Evolutionary conservation across 164 flowering plant genomes (phyloP), one percentile per base, ranked within the genome.

Genomic region (grape (Vitis vinifera)): DNA sequence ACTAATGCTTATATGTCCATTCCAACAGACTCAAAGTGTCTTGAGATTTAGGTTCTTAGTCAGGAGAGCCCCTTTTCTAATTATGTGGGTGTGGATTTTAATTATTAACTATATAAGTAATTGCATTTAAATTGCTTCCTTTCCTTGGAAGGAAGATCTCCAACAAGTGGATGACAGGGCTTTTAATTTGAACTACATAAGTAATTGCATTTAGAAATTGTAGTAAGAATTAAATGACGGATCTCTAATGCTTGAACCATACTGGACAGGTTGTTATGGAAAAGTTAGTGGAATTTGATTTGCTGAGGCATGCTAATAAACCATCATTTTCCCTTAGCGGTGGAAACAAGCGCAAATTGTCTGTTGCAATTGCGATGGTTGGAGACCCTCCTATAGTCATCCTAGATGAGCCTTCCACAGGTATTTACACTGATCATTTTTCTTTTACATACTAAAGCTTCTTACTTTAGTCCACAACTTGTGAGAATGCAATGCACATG

Each of bases 361-460:
- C 99, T 68, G 99, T 95, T 68, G 98, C 99, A 64, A 86, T 95
- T 85, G 99, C 99, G 66, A 95, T 93, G 99, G 86, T 93, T 80
- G 99, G 94, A 67, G 91, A 95, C 80, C 99, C 99, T 76, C 96
- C 99, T 15, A 88, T 95, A 57, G 98, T 95, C 70, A 89, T 95
- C 78, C 96, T 95, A 69, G 99, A 95, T 79, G 99, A 95, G 81
- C 99, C 99, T 77, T 95, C 99, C 15, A 93, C 99, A 77, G 99
- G 99, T 94, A 75, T 31, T 67, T 59, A 49, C 23, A 6, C 29
- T 50, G 29, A 16, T 51, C 10, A 12, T 14, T 52, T 8, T 19
- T 15, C 48, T 15, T 51, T 23, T 44, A 17, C 68, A 27, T 15
- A 27, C 31, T 52, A 62, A 27, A 29, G 49, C 37, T 59, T 10